phyloP scores from a whole-genome alignment of 257 asterid species.

The Gynochthodes officinalis region DNA sequence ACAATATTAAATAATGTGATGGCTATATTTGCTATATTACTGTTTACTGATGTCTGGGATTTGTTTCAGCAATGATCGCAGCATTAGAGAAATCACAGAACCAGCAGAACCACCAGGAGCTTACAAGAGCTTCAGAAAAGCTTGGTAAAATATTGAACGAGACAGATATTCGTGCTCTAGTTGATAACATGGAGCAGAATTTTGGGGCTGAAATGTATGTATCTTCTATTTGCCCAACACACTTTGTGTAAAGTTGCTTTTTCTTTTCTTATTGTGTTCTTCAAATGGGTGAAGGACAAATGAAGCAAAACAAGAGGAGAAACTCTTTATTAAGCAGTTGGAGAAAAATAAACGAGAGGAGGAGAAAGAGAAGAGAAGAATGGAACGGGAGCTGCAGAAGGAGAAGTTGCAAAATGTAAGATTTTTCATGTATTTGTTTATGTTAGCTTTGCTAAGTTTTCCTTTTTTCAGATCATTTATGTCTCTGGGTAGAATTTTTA shows the following conservation, averaged over 20 bases:
- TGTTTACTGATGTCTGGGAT: slow-evolving; percentile 16
- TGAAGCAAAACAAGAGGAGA: slow-evolving; percentile 53
- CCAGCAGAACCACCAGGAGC: slow-evolving; percentile 46
- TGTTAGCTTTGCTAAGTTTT: background rate
- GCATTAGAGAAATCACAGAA: slow-evolving; percentile 50
- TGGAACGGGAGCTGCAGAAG: slow-evolving; percentile 62
- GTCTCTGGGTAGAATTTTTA: background rate
- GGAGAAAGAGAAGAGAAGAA: slow-evolving; percentile 73
- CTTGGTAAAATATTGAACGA: slow-evolving; percentile 60
- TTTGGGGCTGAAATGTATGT: slow-evolving; percentile 63
- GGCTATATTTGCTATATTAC: slow-evolving; percentile 1
- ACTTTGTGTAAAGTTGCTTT: slow-evolving; percentile 17
- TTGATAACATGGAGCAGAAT: slow-evolving; percentile 47
- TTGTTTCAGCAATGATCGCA: slow-evolving; percentile 60
- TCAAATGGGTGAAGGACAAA: slow-evolving; percentile 59
- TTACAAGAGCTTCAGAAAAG: slow-evolving; percentile 68
- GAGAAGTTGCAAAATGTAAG: slow-evolving; percentile 75
- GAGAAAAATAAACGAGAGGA: slow-evolving; percentile 70
- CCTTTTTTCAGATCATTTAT: background rate
- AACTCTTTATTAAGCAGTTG: slow-evolving; percentile 56
- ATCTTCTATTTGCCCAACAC: slow-evolving; percentile 11
- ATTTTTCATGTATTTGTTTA: background rate
- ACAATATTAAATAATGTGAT: background rate
- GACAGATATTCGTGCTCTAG: slow-evolving; percentile 62
- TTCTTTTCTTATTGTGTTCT: slow-evolving; percentile 19